Conservation (phyloP, 805 yeast genomes). For the Saccharomycopsis amapae region DNA sequence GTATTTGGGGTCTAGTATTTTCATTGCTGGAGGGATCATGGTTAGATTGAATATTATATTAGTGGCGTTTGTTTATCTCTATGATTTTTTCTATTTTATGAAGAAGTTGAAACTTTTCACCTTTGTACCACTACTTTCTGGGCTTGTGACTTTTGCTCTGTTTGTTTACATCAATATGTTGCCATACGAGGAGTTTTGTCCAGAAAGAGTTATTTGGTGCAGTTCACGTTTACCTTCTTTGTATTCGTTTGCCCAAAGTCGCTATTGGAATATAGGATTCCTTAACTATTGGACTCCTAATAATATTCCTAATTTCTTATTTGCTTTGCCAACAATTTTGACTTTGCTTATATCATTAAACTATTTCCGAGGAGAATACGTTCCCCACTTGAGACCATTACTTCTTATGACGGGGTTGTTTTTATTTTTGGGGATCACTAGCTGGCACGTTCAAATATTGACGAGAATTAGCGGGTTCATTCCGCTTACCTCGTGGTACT, state of each 20-base stretch:
- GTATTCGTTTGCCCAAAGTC: constrained; percentile 61
- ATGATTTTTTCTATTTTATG: constrained; percentile 35
- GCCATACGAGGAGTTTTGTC: constrained; percentile 60
- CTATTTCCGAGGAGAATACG: constrained; percentile 33
- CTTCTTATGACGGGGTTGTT: constrained; percentile 38
- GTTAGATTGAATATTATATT: constrained; percentile 73
- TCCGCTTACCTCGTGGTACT: constrained; percentile 71
- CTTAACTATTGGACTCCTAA: constrained; percentile 73
- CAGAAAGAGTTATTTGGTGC: constrained; percentile 78
- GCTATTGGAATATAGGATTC: constrained; percentile 84
- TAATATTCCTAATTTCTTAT: constrained; percentile 75
- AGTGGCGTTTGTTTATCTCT: constrained; percentile 58
- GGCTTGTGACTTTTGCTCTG: constrained; percentile 42
- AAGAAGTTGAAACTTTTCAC: constrained; percentile 22
- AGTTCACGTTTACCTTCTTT: constrained; percentile 45
- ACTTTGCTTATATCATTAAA: constrained; percentile 37
- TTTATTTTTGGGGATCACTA: constrained; percentile 43
- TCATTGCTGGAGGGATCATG: constrained; percentile 50
- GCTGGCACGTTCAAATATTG: constrained; percentile 83
- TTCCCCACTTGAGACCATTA: constrained; percentile 33
- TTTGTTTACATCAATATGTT: constrained; percentile 41
- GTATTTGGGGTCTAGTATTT: constrained; percentile 38
- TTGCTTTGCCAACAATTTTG: constrained; percentile 62
- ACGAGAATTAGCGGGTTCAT: constrained; percentile 72
- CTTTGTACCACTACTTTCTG: constrained; percentile 42